Evolutionary conservation across 768 basidiomycete species (phyloP), one percentile per base, ranked within the genome.

Genomic region (Naganishia antarctica): DNA sequence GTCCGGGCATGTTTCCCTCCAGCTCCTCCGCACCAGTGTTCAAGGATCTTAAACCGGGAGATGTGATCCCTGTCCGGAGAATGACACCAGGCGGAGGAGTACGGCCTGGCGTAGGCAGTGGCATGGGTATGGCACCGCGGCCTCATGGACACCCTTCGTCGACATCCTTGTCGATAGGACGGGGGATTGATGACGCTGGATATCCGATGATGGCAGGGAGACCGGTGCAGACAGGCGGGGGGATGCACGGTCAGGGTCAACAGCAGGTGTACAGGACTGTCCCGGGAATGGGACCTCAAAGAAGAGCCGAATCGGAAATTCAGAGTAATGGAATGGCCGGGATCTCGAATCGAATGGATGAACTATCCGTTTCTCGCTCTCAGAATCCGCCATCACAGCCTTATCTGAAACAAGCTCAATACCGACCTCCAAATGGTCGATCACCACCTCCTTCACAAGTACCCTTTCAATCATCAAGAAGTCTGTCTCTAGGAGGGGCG

Each of bases 231-330:
- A 21, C n/a, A 34, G 34, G 23, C 34, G 23, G 15, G 8, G 34
- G 15, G 23, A n/a, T 16, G 34, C 34, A 57, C 9, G 28, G 8
- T 34, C 53, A 57, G 23, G 53, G 53, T 41, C 53, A 34, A 37
- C 50, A 51, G 31, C 50, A 51, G 31, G 37, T 26, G 4, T 57
- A 57, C 26, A 1, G 53, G 26, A 6, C 53, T 12, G 53, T 57
- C 26, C 53, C 53, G 37, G 53, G 53, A 21, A 57, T 57, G 53
- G 53, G 53, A n/a, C 51, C 51, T 1, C 51, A 53, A 25, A 16
- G 31, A 25, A 57, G 37, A 57, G 34, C 34, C 37, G 28, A 9
- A 11, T 12, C 21, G 21, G 23, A 16, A 21, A 21, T 25, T 23
- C 34, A 37, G 7, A n/a, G 11, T 4, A 41, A 34, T 31, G 50